Evolutionary conservation across 805 yeast species (phyloP).

Genomic region (Suhomyces xylopsoci): DNA sequence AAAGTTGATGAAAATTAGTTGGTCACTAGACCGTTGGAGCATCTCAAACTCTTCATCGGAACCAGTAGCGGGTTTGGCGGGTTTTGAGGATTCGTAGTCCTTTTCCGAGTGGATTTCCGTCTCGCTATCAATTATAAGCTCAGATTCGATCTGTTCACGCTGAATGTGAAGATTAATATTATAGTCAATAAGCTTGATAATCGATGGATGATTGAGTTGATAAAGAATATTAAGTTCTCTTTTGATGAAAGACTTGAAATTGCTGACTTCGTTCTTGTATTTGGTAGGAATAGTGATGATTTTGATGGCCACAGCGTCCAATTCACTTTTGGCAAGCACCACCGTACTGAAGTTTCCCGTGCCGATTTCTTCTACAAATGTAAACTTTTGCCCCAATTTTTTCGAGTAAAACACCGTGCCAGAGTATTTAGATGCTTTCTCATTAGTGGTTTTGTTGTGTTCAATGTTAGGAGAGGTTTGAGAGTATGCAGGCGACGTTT

Average conservation of each 20-base stretch:
- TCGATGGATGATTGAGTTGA: constrained; percentile 60
- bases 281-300: constrained; percentile 43
- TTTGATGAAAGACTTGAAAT: constrained; percentile 37
- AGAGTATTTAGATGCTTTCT: constrained; percentile 1
- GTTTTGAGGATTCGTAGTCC: not conserved
- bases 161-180: constrained; percentile 28
- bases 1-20: constrained; percentile 63
- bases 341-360: constrained; percentile 70
- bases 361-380: constrained; percentile 47
- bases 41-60: constrained; percentile 11
- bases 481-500: not conserved
- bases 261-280: constrained; percentile 27
- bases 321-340: constrained; percentile 37
- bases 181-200: constrained; percentile 59
- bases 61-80: not conserved
- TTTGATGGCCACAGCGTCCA: constrained; percentile 63
- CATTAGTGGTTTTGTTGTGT: not conserved
- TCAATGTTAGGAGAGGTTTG: constrained; percentile 1
- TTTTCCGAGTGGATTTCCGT: constrained; percentile 8
- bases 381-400: constrained; percentile 5
- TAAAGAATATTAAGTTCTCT: constrained; percentile 71
- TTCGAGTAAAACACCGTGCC: constrained; percentile 10
- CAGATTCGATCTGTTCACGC: constrained; percentile 20
- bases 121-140: constrained; percentile 15
- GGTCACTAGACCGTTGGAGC: constrained; percentile 25